Percentiles rank a stretch among this genome's conserved stretches.
Conservation (phyloP, 176 grass and related monocot species). For the Leersia perrieri region DNA sequence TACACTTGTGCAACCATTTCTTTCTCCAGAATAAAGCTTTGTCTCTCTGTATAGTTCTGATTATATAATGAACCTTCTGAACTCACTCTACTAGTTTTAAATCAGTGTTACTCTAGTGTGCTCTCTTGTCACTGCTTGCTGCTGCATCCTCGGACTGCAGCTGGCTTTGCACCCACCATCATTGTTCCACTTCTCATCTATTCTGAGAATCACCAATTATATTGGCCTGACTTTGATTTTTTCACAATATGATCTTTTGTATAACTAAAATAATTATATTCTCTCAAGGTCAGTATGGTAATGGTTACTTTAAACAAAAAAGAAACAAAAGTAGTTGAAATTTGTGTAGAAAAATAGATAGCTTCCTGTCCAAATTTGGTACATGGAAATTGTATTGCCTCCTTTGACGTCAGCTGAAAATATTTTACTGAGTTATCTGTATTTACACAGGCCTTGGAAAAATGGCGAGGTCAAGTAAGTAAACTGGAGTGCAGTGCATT, state of each 20-base stretch:
- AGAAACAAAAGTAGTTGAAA: background rate
- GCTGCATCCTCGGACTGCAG: background rate
- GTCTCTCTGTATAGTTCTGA: conserved; percentile 4
- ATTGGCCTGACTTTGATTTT: background rate
- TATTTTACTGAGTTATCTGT: conserved; percentile 32
- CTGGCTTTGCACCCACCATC: background rate
- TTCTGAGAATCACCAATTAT: background rate
- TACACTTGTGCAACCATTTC: background rate
- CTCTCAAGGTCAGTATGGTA: background rate
- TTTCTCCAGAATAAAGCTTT: background rate
- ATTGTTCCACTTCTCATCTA: background rate
- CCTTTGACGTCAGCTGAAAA: conserved; percentile 20
- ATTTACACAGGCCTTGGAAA: conserved; percentile 84
- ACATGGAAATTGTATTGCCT: background rate
- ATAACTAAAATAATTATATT: background rate
- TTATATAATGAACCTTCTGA: conserved; percentile 6
- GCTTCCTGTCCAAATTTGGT: background rate
- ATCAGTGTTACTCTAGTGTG: background rate
- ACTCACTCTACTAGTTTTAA: conserved; percentile 5
- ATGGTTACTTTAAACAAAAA: background rate
- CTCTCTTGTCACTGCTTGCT: conserved; percentile 2
- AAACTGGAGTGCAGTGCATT: conserved; percentile 82
- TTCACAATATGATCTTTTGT: background rate
- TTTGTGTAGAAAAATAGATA: background rate
- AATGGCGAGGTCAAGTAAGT: conserved; percentile 87